These are phyloP conservation scores for Erysiphe neolycopersici DNA, from an alignment of 2,329 filamentous ascomycete genomes.

Conservation along the genomic window DNA sequence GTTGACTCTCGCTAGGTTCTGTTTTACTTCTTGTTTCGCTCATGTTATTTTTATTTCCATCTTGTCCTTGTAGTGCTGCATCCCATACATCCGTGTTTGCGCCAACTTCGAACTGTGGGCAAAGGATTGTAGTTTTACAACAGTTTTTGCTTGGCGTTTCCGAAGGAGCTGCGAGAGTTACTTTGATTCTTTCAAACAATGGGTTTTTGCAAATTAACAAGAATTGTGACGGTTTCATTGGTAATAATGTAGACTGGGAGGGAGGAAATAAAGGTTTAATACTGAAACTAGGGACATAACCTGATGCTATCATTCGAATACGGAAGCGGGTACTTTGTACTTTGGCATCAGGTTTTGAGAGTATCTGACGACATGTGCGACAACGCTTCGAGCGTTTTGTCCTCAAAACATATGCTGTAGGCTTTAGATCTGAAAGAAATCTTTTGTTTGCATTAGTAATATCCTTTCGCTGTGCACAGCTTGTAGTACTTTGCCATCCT, in stretches of 20 bases:
- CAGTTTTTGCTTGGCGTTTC: slow-evolving; percentile 51
- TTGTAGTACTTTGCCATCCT: slow-evolving; percentile 38
- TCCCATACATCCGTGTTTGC: slow-evolving; percentile 90
- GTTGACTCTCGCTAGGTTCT: slow-evolving; percentile 16
- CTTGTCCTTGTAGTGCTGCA: slow-evolving; percentile 35
- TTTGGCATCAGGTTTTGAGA: slow-evolving; percentile 82
- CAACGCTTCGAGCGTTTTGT: slow-evolving; percentile 91
- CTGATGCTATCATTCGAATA: slow-evolving; percentile 68
- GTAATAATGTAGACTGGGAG: slow-evolving; percentile 12
- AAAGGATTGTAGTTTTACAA: slow-evolving; percentile 70
- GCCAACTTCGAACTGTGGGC: slow-evolving; percentile 80
- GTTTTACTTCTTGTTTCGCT: slow-evolving; percentile 16
- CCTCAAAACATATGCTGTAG: slow-evolving; percentile 55
- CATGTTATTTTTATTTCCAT: slow-evolving; percentile 16
- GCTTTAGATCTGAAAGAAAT: slow-evolving; percentile 51
- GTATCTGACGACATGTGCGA: slow-evolving; percentile 74
- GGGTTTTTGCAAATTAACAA: slow-evolving; percentile 81
- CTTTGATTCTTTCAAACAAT: slow-evolving; percentile 69
- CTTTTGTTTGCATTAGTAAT: slow-evolving; percentile 20
- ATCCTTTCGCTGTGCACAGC: slow-evolving; percentile 24
- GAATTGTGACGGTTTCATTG: slow-evolving; percentile 38
- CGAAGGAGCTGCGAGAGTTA: slow-evolving; percentile 65
- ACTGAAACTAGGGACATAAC: slow-evolving; percentile 62
- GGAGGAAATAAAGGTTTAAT: slow-evolving; percentile 32
- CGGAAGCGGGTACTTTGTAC: slow-evolving; percentile 72